Evolutionary conservation across 148 eudicot species (phyloP).

Genomic region (Nepenthes mirabilis): DNA sequence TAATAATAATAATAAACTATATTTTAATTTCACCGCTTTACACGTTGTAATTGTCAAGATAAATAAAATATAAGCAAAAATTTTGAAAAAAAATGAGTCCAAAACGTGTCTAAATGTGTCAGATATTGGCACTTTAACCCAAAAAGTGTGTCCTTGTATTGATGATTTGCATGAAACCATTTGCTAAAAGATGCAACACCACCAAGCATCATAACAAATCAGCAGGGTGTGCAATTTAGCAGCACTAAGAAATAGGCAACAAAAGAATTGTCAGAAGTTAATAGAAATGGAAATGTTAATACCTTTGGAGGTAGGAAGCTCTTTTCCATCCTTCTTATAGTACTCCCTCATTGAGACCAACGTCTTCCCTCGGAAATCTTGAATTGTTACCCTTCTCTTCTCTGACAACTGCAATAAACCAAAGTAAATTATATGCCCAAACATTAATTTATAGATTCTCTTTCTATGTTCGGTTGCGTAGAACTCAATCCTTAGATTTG

Average conservation of each 20-base stretch:
- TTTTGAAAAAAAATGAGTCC: too few species aligned
- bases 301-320: conserved; percentile 85
- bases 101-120: too few species aligned
- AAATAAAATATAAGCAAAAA: too few species aligned
- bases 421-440: background rate
- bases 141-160: too few species aligned
- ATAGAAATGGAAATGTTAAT: background rate
- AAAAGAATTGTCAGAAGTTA: background rate
- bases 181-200: too few species aligned
- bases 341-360: conserved; percentile 87
- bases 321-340: conserved; percentile 72
- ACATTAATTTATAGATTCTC: background rate
- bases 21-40: too few species aligned
- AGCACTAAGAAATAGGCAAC: background rate
- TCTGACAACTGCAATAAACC: conserved; percentile 39
- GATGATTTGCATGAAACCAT: too few species aligned
- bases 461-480: background rate
- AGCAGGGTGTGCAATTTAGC: too few species aligned
- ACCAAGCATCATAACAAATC: too few species aligned
- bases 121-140: too few species aligned
- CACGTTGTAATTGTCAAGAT: too few species aligned
- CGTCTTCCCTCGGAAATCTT: conserved; percentile 76
- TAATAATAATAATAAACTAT: too few species aligned
- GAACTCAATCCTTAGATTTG: background rate
- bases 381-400: conserved; percentile 74